Evolutionary conservation across 192 early-diverging fungal species (phyloP), one percentile per base, ranked within the genome.

Genomic region (Coemansia sp.): DNA sequence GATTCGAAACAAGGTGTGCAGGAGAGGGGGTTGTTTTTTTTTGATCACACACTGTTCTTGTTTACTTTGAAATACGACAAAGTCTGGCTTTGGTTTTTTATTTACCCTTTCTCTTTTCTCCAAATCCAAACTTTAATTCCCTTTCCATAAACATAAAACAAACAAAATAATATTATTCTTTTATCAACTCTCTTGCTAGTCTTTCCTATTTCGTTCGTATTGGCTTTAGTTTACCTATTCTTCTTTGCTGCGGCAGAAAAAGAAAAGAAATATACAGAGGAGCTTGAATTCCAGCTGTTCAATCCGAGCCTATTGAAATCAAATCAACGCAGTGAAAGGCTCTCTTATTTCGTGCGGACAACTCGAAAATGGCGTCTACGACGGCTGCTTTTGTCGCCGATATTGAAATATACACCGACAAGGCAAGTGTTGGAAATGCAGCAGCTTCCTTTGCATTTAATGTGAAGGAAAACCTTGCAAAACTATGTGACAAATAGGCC

Each of bases 391-490:
- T 57, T 32, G 64, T 70, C 42, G 22, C 38, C 51, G 72, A 71
- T 20, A 80, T 80, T 40, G 60, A 68, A 46, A 43, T 32, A 61
- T 80, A 59, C 42, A 71, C 67, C 7, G 77, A 75, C 45, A 65
- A 71, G 66, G 74, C 69, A 70, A 19, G 56, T 69, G 55, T 63
- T 25, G 32, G 32, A 32, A 4, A 25, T 55, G 6, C 20, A 44
- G 22, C 46, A 11, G 12, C 2, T 48, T 48, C 12, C 3, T 48
- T 48, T 32, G 1, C 32, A 32, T 32, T 32, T 32, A 2, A 2
- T 32, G 32, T 32, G 32, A 32, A 32, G 32, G 32, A 2, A 32
- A 32, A 32, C 2, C 32, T 2, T 32, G 32, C 32, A 0, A 4
- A 32, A 0, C 4, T 32, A 32, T 32, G 32, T 32, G 32, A 4